Percentiles rank a stretch among this genome's conserved stretches.
These are phyloP conservation scores for Agarophyton chilense DNA, from an alignment of 23 red algal genomes.

Conservation along the genomic window DNA sequence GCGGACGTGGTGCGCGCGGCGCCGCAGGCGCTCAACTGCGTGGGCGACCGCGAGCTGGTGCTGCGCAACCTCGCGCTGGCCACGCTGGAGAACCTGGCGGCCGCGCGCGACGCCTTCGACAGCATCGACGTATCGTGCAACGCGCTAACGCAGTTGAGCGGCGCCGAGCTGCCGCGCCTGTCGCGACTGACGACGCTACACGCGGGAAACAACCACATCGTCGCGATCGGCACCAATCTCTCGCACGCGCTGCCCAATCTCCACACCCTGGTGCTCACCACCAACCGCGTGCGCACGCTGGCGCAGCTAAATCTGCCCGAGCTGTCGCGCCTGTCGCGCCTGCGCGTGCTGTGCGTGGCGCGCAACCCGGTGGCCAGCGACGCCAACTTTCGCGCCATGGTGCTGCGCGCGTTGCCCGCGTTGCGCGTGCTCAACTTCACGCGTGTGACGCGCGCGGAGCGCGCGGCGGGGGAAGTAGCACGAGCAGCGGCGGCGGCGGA, in stretches of 20 bases:
- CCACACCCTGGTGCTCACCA: constrained; percentile 73
- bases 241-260: constrained; percentile 64
- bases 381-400: neutral
- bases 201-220: constrained; percentile 59
- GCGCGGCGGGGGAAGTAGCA: neutral
- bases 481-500: too few relatives aligned
- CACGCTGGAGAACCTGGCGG: constrained; percentile 70
- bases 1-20: constrained; percentile 58
- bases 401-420: constrained; percentile 31
- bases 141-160: constrained; percentile 45
- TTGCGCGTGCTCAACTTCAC: constrained; percentile 43
- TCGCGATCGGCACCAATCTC: constrained; percentile 7
- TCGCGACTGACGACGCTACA: constrained; percentile 62
- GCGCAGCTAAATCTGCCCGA: constrained; percentile 39
- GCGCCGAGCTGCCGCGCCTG: constrained; percentile 68
- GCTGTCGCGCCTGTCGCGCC: constrained; percentile 25
- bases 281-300: constrained; percentile 61
- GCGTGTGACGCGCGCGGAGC: neutral
- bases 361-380: constrained; percentile 59
- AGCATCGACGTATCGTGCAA: constrained; percentile 77
- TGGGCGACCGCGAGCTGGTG: constrained; percentile 80
- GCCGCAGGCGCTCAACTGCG: constrained; percentile 67
- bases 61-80: constrained; percentile 66
- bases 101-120: constrained; percentile 63
- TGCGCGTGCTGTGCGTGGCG: constrained; percentile 47